These are phyloP conservation scores for Brettanomyces sp. DNA, from an alignment of 805 yeast species.

Conservation along the genomic window DNA sequence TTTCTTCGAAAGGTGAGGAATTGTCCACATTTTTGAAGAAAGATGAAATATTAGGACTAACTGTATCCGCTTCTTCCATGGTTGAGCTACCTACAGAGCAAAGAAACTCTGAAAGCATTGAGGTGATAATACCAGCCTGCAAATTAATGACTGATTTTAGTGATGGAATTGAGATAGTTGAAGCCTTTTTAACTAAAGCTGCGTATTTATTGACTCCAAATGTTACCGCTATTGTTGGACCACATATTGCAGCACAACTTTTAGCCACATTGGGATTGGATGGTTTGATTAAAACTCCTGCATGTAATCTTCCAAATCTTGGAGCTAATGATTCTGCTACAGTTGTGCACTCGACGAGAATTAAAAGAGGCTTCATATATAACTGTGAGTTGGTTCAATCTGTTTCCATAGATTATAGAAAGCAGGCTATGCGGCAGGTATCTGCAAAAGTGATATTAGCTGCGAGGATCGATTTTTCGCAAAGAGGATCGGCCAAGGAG, in stretches of 20 bases:
- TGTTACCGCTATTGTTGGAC: constrained; percentile 59
- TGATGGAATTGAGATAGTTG: constrained; percentile 39
- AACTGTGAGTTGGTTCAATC: constrained; percentile 48
- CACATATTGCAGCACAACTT: constrained; percentile 64
- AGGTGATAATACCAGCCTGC: background rate
- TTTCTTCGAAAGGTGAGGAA: constrained; percentile 7
- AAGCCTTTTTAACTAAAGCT: constrained; percentile 46
- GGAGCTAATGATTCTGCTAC: constrained; percentile 45
- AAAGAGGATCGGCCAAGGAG: constrained; percentile 26
- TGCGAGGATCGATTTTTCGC: constrained; percentile 59
- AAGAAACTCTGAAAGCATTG: background rate
- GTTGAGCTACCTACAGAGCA: too few species aligned
- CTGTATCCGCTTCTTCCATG: constrained; percentile 47
- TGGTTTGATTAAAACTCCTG: constrained; percentile 59
- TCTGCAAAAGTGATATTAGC: constrained; percentile 77
- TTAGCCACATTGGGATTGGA: constrained; percentile 63
- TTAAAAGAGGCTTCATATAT: constrained; percentile 65
- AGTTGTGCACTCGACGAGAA: constrained; percentile 32
- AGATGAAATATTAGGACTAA: constrained; percentile 62
- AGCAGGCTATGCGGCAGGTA: constrained; percentile 67
- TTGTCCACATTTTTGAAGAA: constrained; percentile 38
- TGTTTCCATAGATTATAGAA: constrained; percentile 48
- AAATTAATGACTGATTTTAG: constrained; percentile 17
- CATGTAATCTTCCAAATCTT: constrained; percentile 75
- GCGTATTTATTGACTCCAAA: constrained; percentile 70